phyloP scores from a whole-genome alignment of 2,329 filamentous ascomycete species.

The Aspergillus quadrilineatus region DNA sequence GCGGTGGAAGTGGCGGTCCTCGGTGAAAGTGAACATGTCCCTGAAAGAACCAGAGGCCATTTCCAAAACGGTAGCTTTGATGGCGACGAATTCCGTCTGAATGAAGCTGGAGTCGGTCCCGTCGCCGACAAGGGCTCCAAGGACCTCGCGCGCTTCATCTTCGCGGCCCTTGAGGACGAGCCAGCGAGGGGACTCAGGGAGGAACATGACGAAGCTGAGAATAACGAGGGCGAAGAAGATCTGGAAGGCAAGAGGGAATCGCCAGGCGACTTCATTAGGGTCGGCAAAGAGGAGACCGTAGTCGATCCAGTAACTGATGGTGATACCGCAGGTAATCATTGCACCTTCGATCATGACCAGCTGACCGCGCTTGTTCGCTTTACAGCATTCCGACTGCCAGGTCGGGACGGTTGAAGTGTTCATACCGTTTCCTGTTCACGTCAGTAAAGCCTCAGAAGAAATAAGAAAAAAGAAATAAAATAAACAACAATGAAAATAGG shows the following conservation, averaged over 20 bases:
- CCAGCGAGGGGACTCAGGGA: conserved; percentile 61
- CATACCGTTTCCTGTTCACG: conserved; percentile 43
- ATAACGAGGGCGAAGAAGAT: conserved; percentile 57
- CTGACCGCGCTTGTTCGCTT: conserved; percentile 51
- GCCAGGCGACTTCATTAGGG: conserved; percentile 50
- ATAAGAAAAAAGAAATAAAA: too few species aligned
- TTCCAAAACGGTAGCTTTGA: conserved; percentile 55
- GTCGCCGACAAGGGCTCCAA: conserved; percentile 49
- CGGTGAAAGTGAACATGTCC: conserved; percentile 60
- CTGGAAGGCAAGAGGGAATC: conserved; percentile 59
- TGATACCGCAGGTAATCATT: conserved; percentile 53
- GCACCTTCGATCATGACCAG: conserved; percentile 56
- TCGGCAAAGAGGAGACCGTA: conserved; percentile 55
- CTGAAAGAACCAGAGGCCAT: conserved; percentile 52
- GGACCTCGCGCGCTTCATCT: conserved; percentile 50
- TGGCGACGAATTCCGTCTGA: conserved; percentile 50
- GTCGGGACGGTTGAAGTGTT: conserved; percentile 55
- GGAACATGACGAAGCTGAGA: conserved; percentile 46
- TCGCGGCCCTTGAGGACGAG: conserved; percentile 57
- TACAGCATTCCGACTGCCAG: conserved; percentile 54
- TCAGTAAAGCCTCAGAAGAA: neutral
- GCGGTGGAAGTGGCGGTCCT: conserved; percentile 58
- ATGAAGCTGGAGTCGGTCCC: conserved; percentile 47
- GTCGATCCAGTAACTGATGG: conserved; percentile 53
- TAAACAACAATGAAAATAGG: neutral